Base-by-base conservation (phyloP, 768 basidiomycete species). In the Boletus sp. region DNA sequence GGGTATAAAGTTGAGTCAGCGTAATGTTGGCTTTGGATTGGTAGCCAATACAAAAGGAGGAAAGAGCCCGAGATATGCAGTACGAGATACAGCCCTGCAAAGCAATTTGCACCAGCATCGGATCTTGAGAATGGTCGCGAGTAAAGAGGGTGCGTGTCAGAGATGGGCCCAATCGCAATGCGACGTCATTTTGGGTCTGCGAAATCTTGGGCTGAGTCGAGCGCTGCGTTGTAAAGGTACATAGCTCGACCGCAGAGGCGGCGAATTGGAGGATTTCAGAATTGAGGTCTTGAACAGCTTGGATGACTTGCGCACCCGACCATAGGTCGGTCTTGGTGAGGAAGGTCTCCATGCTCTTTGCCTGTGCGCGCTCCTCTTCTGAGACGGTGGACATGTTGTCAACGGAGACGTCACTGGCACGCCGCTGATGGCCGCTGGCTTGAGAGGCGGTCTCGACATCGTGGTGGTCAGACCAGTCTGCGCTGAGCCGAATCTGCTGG, bases 261-360 rank as follows among this genome's bases (percentile, higher is more conserved):
- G 88, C 84, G 55, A 88, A 87, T 58, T 88, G 88, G n/a, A 88
- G 77, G 54, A 90, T 85, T 69, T 90, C 88, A 0, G 85, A 83
- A 65, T 90, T 90, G 67, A 90, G 78, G 62, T 90, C 88, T 58
- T 87, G 84, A 14, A 90, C 83, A 3, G 86, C 83, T 64, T 90
- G 87, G 45, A 90, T 79, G 66, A 90, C 78, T 65, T 89, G 87
- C 1, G 86, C 83, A 13, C 88, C 88, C 2, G 87, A 88, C 85
- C 84, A 88, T 30, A 69, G 63, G 68, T 90, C 88, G 32, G 82
- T 83, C 56, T 87, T 84, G 15, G 87, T 87, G 72, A 90, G 77
- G 69, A 84, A 90, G 21, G 77, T 74, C 64, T 90, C 89, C 51
- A 75, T 69, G 63, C 83, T 81, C 53, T 80, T 82, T 38, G 74